A percentile compares a stretch with the other conserved stretches of the same genome.
Evolutionary conservation across 768 basidiomycete species (phyloP).

Genomic region (Mycena sanguinolenta): DNA sequence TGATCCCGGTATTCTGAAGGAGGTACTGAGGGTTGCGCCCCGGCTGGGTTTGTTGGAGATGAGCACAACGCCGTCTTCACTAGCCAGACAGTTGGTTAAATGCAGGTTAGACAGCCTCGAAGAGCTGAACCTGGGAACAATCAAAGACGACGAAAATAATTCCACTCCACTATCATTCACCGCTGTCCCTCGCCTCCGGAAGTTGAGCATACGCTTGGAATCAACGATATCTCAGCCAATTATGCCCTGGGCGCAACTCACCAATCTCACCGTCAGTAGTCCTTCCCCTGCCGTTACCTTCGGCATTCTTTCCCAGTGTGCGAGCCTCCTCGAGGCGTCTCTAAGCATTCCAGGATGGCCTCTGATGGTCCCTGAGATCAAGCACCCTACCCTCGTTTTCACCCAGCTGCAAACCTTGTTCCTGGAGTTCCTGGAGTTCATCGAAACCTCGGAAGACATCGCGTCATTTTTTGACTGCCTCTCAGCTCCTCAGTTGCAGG

Average conservation of each 20-base stretch:
- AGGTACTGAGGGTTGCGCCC: no score
- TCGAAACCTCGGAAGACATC: neutral
- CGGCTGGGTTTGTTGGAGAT: neutral
- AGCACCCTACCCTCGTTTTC: neutral
- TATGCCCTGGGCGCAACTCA: constrained; percentile 3
- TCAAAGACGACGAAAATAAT: no score
- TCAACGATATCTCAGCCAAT: neutral
- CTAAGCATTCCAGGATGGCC: neutral
- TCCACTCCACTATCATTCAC: neutral
- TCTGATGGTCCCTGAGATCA: no score
- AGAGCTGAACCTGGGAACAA: neutral
- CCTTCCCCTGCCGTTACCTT: neutral
- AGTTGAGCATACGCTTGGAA: neutral
- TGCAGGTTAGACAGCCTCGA: neutral
- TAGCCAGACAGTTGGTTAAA: neutral
- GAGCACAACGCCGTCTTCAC: neutral
- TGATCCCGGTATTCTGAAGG: no score
- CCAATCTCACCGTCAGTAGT: neutral
- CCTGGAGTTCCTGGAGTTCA: neutral
- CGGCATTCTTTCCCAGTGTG: neutral
- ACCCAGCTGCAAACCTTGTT: neutral
- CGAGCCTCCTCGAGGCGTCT: neutral
- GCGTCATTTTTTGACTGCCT: neutral
- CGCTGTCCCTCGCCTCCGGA: neutral
- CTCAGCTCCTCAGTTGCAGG: neutral